These are phyloP conservation scores for Boletus vermiculosoides DNA, from an alignment of 768 basidiomycete species.

Conservation along the genomic window DNA sequence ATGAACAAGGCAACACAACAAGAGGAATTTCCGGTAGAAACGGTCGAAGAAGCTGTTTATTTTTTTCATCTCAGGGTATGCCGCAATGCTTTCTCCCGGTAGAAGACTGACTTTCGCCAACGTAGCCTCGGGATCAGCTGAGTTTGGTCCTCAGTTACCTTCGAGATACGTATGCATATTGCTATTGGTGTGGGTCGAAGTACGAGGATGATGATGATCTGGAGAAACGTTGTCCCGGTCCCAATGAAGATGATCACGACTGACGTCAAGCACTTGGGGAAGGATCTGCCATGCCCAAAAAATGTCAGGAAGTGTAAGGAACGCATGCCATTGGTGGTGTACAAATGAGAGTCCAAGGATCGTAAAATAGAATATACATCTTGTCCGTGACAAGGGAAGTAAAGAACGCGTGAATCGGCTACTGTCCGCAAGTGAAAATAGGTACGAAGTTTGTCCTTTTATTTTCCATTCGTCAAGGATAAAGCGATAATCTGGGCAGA, in stretches of 20 bases:
- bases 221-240: slow-evolving; percentile 66
- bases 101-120: slow-evolving; percentile 13
- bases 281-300: neutral
- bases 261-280: slow-evolving; percentile 34
- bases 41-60: slow-evolving; percentile 63
- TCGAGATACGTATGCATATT: slow-evolving; percentile 69
- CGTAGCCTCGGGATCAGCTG: slow-evolving; percentile 70
- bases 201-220: slow-evolving; percentile 65
- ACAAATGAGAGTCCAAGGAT: slow-evolving; percentile 31
- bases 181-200: slow-evolving; percentile 86
- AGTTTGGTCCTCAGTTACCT: slow-evolving; percentile 69
- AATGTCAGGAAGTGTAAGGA: slow-evolving; percentile 10
- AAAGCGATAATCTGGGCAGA: neutral
- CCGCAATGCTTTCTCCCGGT: slow-evolving; percentile 7
- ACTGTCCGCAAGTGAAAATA: neutral
- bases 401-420: slow-evolving; percentile 14
- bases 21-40: slow-evolving; percentile 48
- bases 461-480: neutral
- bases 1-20: slow-evolving; percentile 23
- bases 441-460: neutral
- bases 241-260: slow-evolving; percentile 77
- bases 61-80: slow-evolving; percentile 67
- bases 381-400: slow-evolving; percentile 17
- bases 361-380: slow-evolving; percentile 17
- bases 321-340: slow-evolving; percentile 28